These are phyloP conservation scores for Mycena crocata DNA, from an alignment of 768 basidiomycete genomes.

Conservation along the genomic window DNA sequence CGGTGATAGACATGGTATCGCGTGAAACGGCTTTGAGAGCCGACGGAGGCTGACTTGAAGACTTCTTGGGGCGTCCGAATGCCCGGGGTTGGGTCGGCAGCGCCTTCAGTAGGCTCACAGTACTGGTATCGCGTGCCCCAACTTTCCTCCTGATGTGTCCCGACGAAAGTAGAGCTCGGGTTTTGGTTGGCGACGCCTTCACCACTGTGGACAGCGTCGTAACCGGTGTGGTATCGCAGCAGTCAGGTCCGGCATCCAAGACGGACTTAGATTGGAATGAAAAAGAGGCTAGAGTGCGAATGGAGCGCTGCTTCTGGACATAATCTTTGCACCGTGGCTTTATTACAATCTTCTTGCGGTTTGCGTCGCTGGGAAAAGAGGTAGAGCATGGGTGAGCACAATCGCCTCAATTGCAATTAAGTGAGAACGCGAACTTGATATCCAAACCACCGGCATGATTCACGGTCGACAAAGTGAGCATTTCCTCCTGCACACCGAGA, in stretches of 20 bases:
- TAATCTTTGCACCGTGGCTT: slow-evolving; percentile 26
- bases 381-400: no score
- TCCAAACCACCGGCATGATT: neutral
- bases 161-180: no score
- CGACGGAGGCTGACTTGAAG: no score
- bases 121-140: no score
- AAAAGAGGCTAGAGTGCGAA: slow-evolving; percentile 24
- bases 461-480: no score
- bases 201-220: neutral
- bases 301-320: slow-evolving; percentile 23
- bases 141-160: no score
- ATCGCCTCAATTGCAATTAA: neutral
- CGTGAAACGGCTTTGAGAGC: no score
- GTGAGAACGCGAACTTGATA: slow-evolving; percentile 2
- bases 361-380: slow-evolving; percentile 20
- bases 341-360: slow-evolving; percentile 30
- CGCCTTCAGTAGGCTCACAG: no score
- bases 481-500: slow-evolving; percentile 3
- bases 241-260: neutral
- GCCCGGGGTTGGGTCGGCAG: no score
- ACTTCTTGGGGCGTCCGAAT: no score
- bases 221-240: neutral
- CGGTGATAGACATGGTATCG: no score
- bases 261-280: neutral
- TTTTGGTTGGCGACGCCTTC: neutral